Evolutionary conservation across 495 filamentous ascomycete species (phyloP).

Genomic region (Mytilinidion resinicola): DNA sequence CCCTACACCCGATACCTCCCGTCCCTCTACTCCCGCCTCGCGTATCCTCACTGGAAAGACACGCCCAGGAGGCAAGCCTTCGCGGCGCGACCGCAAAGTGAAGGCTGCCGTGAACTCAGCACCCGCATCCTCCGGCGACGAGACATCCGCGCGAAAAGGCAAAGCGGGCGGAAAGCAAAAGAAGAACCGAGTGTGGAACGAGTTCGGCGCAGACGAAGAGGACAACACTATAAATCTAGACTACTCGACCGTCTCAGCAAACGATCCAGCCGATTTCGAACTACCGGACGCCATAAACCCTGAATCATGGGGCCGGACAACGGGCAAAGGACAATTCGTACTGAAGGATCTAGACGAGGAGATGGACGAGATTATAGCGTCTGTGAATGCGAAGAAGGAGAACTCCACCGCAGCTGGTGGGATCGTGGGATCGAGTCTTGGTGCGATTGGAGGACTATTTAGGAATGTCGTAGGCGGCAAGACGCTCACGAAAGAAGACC

Average conservation of each 20-base stretch:
- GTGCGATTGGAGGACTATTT: constrained; percentile 78
- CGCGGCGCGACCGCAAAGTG: constrained; percentile 75
- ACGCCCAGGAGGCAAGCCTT: constrained; percentile 66
- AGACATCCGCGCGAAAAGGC: constrained; percentile 51
- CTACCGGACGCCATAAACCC: constrained; percentile 65
- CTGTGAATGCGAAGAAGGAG: constrained; percentile 59
- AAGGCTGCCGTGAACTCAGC: constrained; percentile 61
- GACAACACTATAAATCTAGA: constrained; percentile 69
- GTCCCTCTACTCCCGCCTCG: constrained; percentile 64
- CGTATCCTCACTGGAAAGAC: constrained; percentile 66
- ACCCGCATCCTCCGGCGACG: constrained; percentile 78
- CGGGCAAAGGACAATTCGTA: constrained; percentile 84
- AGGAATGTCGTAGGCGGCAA: constrained; percentile 93
- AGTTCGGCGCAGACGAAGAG: constrained; percentile 83
- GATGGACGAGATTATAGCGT: constrained; percentile 78
- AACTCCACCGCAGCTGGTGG: constrained; percentile 48
- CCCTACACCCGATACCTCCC: constrained; percentile 68
- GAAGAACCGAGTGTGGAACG: constrained; percentile 85
- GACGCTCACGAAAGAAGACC: constrained; percentile 74
- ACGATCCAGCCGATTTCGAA: constrained; percentile 45
- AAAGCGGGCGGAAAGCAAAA: constrained; percentile 48
- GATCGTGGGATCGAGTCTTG: constrained; percentile 69
- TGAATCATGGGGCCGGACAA: constrained; percentile 75
- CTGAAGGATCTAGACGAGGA: constrained; percentile 89
- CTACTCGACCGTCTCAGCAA: constrained; percentile 66